Evolutionary conservation across 805 yeast species (phyloP).

Genomic region (Monosporozyma siamensis): DNA sequence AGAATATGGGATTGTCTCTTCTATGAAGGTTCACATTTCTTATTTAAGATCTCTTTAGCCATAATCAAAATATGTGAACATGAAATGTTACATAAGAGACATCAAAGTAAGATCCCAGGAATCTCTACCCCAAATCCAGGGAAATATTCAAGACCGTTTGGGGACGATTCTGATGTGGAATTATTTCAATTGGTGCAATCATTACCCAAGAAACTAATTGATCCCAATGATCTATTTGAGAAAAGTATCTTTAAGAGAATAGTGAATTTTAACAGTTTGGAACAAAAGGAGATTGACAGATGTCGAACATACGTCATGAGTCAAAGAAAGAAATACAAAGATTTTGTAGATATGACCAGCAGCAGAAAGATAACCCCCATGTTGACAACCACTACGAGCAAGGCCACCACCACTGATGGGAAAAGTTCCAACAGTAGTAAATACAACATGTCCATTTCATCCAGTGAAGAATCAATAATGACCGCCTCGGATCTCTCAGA

Average conservation of each 20-base stretch:
- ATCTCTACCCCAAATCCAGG: not conserved
- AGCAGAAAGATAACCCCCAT: too few species aligned
- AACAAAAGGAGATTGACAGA: slow-evolving; percentile 73
- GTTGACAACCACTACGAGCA: not conserved
- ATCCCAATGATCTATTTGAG: slow-evolving; percentile 62
- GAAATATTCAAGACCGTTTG: not conserved
- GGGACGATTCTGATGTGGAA: slow-evolving; percentile 43
- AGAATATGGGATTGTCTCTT: slow-evolving; percentile 93
- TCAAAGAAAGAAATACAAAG: slow-evolving; percentile 38
- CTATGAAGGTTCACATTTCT: slow-evolving; percentile 81
- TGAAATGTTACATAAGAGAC: slow-evolving; percentile 35
- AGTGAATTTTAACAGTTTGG: slow-evolving; percentile 61
- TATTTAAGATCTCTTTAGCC: slow-evolving; percentile 75
- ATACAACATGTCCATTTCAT: slow-evolving; percentile 15
- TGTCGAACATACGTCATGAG: slow-evolving; percentile 71
- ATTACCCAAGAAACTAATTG: slow-evolving; percentile 59
- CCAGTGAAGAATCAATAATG: slow-evolving; percentile 30
- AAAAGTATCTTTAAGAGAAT: slow-evolving; percentile 61
- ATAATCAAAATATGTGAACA: slow-evolving; percentile 70
- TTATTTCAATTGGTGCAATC: slow-evolving; percentile 81
- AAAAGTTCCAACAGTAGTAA: slow-evolving; percentile 4
- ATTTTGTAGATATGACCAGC: slow-evolving; percentile 14
- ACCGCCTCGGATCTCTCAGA: slow-evolving; percentile 1
- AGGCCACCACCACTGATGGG: not conserved
- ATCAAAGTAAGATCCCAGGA: not conserved